Conservation (phyloP, 164 flowering plant genomes). For the Sedum album region DNA sequence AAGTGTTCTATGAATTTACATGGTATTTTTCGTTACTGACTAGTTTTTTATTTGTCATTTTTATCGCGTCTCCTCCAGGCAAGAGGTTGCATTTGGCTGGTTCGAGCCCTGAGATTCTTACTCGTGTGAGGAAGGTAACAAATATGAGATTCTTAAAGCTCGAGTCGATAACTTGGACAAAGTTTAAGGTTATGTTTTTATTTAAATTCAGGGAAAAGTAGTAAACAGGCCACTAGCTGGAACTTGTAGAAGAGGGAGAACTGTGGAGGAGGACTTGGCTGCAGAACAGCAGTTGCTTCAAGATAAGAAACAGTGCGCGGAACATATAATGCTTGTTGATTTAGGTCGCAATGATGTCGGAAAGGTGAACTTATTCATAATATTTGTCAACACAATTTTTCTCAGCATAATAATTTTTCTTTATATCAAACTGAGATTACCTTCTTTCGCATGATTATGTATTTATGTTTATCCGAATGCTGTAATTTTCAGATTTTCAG, state of each 20-base stretch:
- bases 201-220: constrained; percentile 38
- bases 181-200: no score
- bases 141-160: not conserved
- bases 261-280: constrained; percentile 50
- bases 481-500: no score
- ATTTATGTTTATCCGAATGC: no score
- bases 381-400: no score
- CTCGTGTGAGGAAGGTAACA: constrained; percentile 64
- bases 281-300: constrained; percentile 47
- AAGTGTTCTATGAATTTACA: not conserved
- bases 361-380: constrained; percentile 37
- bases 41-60: constrained; percentile 3
- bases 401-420: no score
- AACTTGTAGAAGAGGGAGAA: constrained; percentile 74
- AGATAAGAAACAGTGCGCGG: constrained; percentile 85
- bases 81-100: constrained; percentile 88
- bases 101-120: constrained; percentile 93
- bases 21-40: not conserved
- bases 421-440: no score
- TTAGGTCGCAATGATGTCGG: constrained; percentile 94
- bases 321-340: constrained; percentile 92
- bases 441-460: no score
- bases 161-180: not conserved
- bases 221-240: constrained; percentile 84
- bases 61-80: constrained; percentile 41